Conservation (phyloP, 1,284 basidiomycete species). For the Tausonia pullulans region DNA sequence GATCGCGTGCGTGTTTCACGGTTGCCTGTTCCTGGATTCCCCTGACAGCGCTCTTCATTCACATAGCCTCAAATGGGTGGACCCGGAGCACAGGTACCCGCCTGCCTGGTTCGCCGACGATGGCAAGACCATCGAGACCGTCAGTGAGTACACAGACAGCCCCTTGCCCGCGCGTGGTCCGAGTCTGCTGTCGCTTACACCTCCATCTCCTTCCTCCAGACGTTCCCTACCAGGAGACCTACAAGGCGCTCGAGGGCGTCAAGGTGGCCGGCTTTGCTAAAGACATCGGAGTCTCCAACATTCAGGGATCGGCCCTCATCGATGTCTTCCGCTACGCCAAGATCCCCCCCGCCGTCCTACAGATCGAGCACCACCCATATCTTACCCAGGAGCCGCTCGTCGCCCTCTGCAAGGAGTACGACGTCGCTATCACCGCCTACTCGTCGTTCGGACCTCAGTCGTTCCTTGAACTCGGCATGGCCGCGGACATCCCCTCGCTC, state of each 20-base stretch:
- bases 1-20: conserved; percentile 44
- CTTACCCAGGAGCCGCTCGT: conserved; percentile 56
- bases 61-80: conserved; percentile 36
- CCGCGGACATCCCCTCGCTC: conserved; percentile 30
- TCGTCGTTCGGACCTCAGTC: conserved; percentile 59
- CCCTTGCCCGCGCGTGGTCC: no score
- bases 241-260: conserved; percentile 61
- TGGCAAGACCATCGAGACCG: conserved; percentile 29
- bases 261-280: conserved; percentile 55
- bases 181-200: no score
- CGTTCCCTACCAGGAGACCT: conserved; percentile 57
- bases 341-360: conserved; percentile 56
- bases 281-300: conserved; percentile 55
- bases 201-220: no score
- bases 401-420: conserved; percentile 45
- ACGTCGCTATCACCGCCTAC: conserved; percentile 63
- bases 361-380: conserved; percentile 64
- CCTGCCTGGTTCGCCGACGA: conserved; percentile 64
- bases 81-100: conserved; percentile 60
- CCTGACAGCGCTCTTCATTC: no score
- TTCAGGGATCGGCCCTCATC: conserved; percentile 20
- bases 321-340: conserved; percentile 53
- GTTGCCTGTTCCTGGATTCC: conserved; percentile 34
- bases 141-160: no score
- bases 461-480: conserved; percentile 49